Conservation (phyloP, 1,284 basidiomycete species). For the Naganishia albida region DNA sequence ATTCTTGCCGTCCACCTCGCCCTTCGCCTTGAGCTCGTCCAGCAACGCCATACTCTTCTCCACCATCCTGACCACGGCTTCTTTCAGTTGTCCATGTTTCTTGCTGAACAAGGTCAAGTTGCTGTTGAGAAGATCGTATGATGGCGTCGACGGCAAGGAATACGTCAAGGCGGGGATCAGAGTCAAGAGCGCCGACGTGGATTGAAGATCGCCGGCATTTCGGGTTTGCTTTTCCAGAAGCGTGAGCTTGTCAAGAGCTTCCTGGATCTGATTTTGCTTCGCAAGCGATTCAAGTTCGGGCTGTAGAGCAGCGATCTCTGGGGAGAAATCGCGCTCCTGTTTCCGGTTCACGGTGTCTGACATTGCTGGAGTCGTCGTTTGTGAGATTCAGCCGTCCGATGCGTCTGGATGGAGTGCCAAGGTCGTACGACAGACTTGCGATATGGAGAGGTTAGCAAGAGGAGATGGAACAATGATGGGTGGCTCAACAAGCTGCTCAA, state of each 20-base stretch:
- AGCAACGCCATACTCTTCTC: constrained; percentile 80
- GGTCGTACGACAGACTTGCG: background rate
- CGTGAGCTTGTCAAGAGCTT: constrained; percentile 86
- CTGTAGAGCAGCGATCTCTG: constrained; percentile 57
- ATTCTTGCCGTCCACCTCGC: constrained; percentile 35
- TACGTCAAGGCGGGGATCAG: constrained; percentile 72
- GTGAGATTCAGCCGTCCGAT: background rate
- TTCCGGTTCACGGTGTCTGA: constrained; percentile 47
- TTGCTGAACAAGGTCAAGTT: constrained; percentile 77
- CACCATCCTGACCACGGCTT: constrained; percentile 84
- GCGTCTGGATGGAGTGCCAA: background rate
- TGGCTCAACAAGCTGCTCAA: background rate
- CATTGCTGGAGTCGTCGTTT: background rate
- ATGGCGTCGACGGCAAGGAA: constrained; percentile 57
- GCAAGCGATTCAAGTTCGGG: constrained; percentile 56
- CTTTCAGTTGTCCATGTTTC: constrained; percentile 97
- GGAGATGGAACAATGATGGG: background rate
- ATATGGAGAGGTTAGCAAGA: background rate
- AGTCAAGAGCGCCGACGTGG: constrained; percentile 82
- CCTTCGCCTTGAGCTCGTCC: constrained; percentile 62
- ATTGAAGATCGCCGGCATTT: constrained; percentile 90
- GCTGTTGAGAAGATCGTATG: constrained; percentile 67
- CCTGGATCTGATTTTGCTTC: constrained; percentile 60
- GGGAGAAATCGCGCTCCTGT: constrained; percentile 60
- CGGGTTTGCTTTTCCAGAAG: constrained; percentile 92